A percentile compares a stretch with the other conserved stretches of the same genome.
These are phyloP conservation scores for Straminergon stramineum DNA, from an alignment of 225 moss, liverwort and hornwort genomes.

Conservation along the genomic window DNA sequence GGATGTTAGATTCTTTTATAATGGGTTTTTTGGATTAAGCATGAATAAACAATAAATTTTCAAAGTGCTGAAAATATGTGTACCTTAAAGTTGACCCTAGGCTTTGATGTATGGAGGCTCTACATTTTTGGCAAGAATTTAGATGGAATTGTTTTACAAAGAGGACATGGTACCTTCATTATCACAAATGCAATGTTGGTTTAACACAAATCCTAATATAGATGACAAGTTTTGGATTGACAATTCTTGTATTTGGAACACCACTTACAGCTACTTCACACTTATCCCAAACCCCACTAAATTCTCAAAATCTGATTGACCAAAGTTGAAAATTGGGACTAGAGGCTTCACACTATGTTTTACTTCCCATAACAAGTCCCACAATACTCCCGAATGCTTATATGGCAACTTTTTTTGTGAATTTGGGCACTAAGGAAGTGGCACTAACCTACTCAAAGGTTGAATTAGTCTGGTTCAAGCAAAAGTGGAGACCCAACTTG, in stretches of 20 bases:
- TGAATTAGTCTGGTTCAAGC: background rate
- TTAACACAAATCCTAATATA: background rate
- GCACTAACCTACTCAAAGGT: too few species aligned
- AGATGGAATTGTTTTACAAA: background rate
- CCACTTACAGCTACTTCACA: background rate
- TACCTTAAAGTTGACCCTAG: accelerated
- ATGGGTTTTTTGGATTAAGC: accelerated
- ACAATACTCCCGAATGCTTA: too few species aligned
- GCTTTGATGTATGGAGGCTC: background rate
- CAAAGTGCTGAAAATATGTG: background rate
- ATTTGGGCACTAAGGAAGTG: too few species aligned
- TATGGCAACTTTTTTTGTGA: too few species aligned
- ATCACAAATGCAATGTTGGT: background rate
- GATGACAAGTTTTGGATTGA: background rate
- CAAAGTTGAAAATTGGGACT: background rate
- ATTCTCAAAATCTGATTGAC: too few species aligned
- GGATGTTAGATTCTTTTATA: background rate
- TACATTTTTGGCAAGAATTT: background rate
- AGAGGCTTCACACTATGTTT: background rate
- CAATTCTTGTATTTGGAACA: background rate
- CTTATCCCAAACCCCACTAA: too few species aligned
- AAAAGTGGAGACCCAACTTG: background rate
- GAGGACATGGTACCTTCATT: background rate
- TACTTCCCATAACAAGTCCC: too few species aligned
- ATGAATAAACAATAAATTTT: background rate